These are phyloP conservation scores for Hansenula lynferdii DNA, from an alignment of 1,139 yeast species.

Conservation along the genomic window DNA sequence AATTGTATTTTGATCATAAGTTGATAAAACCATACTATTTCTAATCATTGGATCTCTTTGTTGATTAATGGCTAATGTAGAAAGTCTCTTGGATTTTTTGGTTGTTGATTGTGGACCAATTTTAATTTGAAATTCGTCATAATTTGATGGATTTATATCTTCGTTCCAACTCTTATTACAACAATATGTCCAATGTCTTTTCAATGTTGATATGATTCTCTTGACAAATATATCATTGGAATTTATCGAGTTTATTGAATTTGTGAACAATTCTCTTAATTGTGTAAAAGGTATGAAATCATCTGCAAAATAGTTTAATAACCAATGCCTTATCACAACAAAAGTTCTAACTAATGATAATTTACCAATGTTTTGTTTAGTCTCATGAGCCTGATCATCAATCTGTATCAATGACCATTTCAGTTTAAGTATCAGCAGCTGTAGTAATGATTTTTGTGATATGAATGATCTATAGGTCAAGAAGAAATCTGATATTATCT, in stretches of 20 bases:
- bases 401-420: slow-evolving; percentile 62
- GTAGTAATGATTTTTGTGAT: slow-evolving; percentile 50
- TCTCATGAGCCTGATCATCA: slow-evolving; percentile 24
- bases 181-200: slow-evolving; percentile 33
- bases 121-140: slow-evolving; percentile 11
- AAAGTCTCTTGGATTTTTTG: slow-evolving; percentile 15
- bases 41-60: slow-evolving; percentile 20
- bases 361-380: slow-evolving; percentile 50
- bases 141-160: slow-evolving; percentile 11
- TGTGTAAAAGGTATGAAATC: slow-evolving; percentile 50
- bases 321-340: slow-evolving; percentile 87
- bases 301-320: slow-evolving; percentile 68
- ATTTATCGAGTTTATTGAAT: slow-evolving; percentile 42
- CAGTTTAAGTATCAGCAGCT: slow-evolving; percentile 57
- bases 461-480: slow-evolving; percentile 75
- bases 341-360: slow-evolving; percentile 78
- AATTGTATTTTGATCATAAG: slow-evolving; percentile 16
- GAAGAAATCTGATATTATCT: slow-evolving; percentile 77
- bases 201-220: slow-evolving; percentile 36
- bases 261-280: slow-evolving; percentile 44
- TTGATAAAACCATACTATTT: slow-evolving; percentile 19
- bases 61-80: slow-evolving; percentile 17
- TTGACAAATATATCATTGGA: slow-evolving; percentile 33
- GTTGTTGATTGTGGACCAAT: slow-evolving; percentile 29
- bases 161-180: slow-evolving; percentile 22